These are phyloP conservation scores for Fusarium siculi DNA, from an alignment of 2,329 filamentous ascomycete genomes.

Conservation along the genomic window DNA sequence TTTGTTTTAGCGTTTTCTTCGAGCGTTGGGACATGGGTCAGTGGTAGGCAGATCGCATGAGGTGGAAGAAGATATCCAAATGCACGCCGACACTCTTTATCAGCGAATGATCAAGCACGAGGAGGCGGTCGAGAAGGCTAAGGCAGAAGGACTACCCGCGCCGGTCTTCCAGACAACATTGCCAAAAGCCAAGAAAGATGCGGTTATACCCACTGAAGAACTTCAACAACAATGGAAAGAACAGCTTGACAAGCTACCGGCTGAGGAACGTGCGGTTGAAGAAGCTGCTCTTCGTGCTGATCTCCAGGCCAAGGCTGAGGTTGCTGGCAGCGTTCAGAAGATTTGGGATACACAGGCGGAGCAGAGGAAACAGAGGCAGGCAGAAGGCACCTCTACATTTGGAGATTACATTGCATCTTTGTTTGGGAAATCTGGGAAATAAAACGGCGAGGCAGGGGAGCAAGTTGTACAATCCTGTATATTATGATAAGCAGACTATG, in stretches of 20 bases:
- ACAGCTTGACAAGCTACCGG: conserved; percentile 66
- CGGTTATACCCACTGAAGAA: conserved; percentile 53
- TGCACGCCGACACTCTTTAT: conserved; percentile 93
- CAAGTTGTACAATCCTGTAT: conserved; percentile 37
- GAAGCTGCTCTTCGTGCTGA: conserved; percentile 73
- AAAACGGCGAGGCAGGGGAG: neutral
- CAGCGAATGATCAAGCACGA: conserved; percentile 89
- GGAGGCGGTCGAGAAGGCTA: conserved; percentile 74
- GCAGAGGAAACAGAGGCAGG: conserved; percentile 60
- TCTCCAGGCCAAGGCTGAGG: conserved; percentile 67
- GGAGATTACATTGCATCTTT: conserved; percentile 46
- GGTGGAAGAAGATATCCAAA: conserved; percentile 88
- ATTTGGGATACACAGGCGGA: conserved; percentile 59
- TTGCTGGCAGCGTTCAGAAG: conserved; percentile 66
- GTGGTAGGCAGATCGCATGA: conserved; percentile 71
- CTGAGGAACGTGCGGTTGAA: conserved; percentile 69
- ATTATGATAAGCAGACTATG: conserved; percentile 1
- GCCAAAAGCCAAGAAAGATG: conserved; percentile 45
- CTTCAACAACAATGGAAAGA: conserved; percentile 64
- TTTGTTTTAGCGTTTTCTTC: conserved; percentile 78
- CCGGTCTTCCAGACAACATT: conserved; percentile 71
- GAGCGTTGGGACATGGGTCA: conserved; percentile 87
- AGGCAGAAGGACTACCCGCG: conserved; percentile 66
- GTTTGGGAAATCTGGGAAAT: conserved; percentile 46
- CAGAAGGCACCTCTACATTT: conserved; percentile 48